These are phyloP conservation scores for Starmerella apis DNA, from an alignment of 805 yeast genomes.

Conservation along the genomic window DNA sequence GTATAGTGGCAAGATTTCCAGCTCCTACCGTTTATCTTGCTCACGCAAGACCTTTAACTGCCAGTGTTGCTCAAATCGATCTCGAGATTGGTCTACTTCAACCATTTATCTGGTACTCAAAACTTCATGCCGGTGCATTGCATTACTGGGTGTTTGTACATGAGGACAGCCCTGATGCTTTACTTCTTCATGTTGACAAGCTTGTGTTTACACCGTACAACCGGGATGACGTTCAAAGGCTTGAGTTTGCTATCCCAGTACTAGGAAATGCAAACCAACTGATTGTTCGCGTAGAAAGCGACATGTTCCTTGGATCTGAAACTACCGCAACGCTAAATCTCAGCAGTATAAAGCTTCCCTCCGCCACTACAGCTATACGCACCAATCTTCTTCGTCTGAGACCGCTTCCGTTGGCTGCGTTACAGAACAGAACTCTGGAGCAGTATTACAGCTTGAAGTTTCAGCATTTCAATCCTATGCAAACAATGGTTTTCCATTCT, in stretches of 20 bases:
- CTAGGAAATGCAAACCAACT: slow-evolving; percentile 81
- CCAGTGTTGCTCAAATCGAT: slow-evolving; percentile 70
- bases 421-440: slow-evolving; percentile 59
- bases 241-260: slow-evolving; percentile 88
- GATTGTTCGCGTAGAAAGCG: slow-evolving; percentile 67
- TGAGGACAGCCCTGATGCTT: slow-evolving; percentile 52
- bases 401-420: slow-evolving; percentile 76
- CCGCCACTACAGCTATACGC: slow-evolving; percentile 63
- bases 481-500: slow-evolving; percentile 90
- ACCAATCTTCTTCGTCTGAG: slow-evolving; percentile 70
- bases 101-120: slow-evolving; percentile 69
- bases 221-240: slow-evolving; percentile 46
- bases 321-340: slow-evolving; percentile 67
- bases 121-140: slow-evolving; percentile 71
- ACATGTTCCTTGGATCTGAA: slow-evolving; percentile 83
- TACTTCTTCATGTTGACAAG: slow-evolving; percentile 73
- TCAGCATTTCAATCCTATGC: slow-evolving; percentile 94
- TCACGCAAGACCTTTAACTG: slow-evolving; percentile 80
- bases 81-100: slow-evolving; percentile 46
- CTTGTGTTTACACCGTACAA: slow-evolving; percentile 55
- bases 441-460: slow-evolving; percentile 56
- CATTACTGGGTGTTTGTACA: slow-evolving; percentile 79
- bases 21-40: slow-evolving; percentile 53
- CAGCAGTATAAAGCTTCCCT: slow-evolving; percentile 81
- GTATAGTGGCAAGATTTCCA: slow-evolving; percentile 64